Evolutionary conservation across 805 yeast genomes (phyloP), one percentile per base, ranked within the genome.

Genomic region (Candida nemodendra): DNA sequence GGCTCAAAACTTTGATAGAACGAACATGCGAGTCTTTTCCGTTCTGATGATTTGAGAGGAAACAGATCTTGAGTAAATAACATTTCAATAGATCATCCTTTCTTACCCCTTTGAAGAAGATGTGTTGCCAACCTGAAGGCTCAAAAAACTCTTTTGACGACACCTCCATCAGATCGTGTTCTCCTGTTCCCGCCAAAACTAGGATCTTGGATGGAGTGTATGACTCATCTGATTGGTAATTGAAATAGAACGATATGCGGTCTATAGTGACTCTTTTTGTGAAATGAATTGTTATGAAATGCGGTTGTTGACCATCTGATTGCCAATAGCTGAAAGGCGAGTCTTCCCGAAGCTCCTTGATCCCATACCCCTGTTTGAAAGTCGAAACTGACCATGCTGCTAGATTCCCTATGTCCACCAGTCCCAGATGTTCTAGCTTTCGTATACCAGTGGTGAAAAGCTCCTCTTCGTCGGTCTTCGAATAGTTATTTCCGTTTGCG

Each of bases 1-100:
- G 72, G 7, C 76, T 65, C 59, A 79, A 66, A 51, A 86, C 59
- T 68, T 78, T 77, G 13, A 90, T 69, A 0, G 89, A 83, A 32
- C 99, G 64, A 9, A 93, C 67, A 58, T 89, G 98, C 1, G 96
- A 82, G 59, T 93, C 99, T 55, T 91, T 93, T 31, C 99, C 99
- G 55, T 87, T 89, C 56, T 90, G 97, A 52, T 88, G 96, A 52
- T 95, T 93, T 1, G 85, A 75, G 7, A 76, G 56, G 5, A 88
- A 69, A n/a, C 72, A 56, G 12, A 89, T 48, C 42, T 84, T 74
- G 9, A 88, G 62, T 45, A 80, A 64, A 50, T 79, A 83, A 36
- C 93, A 78, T 49, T 84, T 79, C 32, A 88, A 60, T 1, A 78
- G 72, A 3, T 77, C 76, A 37, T 74, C 80, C 9, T 64, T 59